Base-by-base conservation (phyloP, 148 eudicot species). In the Dysphania ambrosioides region DNA sequence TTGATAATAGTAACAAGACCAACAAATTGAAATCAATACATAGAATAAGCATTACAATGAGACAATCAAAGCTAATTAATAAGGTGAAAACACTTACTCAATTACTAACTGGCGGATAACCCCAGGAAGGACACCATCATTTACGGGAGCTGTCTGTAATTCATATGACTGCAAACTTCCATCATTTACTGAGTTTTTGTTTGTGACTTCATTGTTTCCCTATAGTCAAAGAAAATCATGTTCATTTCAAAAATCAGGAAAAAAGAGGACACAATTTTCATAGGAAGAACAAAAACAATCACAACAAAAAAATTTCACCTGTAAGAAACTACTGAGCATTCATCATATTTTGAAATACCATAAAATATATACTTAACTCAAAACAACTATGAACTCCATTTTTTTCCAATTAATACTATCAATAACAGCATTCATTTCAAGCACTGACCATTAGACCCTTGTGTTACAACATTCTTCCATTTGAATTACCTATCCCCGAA, bases 121-220 rank as follows among this genome's bases (percentile, higher is more conserved):
- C 47, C 98, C 98, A 21, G 97, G 98, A 78, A 95, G 93, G 38
- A 92, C 92, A 79, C 98, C 96, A 58, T 86, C 91, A 59, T 71
- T 44, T 57, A 92, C 74, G 29, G 97, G 93, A 70, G 98, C 92
- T 61, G 98, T 92, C 80, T 95, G 96, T 65, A 95, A 72, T 86
- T 94, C 97, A 71, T 85, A 78, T 13, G 82, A 82, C 72, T 75
- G 74, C 67, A 76, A 59, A 68, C 34, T 77, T 41, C 47, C 77
- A 35, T 49, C 49, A 61, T 34, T 60, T 15, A 35, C 40, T 7
- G 57, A 35, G 2, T 44, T 75, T n/a, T 72, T 73, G 41, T 80
- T 71, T 67, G 82, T 59, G 29, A 55, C 78, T 40, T 82, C 82
- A 81, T 61, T 38, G 26, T 82, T 61, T 68, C 84, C 93, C 97